Evolutionary conservation across 495 filamentous ascomycete species (phyloP).

Genomic region (Tuber microsphaerosporum): DNA sequence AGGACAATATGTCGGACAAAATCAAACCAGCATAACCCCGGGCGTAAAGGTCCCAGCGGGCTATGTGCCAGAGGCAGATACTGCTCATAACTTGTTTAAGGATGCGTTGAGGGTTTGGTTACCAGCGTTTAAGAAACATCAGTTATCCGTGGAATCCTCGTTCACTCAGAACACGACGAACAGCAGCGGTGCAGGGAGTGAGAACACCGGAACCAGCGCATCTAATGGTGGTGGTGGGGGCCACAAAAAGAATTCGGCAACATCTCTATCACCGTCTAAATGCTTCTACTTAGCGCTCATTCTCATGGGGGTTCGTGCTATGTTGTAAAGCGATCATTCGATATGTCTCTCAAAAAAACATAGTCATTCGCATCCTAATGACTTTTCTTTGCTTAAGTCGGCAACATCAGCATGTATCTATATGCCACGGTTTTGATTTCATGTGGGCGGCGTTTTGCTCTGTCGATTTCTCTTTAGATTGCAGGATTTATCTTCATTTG

Average conservation of each 20-base stretch:
- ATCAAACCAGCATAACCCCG: background rate
- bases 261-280: background rate
- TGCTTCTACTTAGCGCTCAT: background rate
- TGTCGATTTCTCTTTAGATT: background rate
- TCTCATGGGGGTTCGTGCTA: background rate
- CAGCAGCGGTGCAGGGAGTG: background rate
- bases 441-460: background rate
- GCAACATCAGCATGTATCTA: background rate
- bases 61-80: slow-evolving; percentile 7
- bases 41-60: background rate
- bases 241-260: background rate
- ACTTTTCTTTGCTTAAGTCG: background rate
- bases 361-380: background rate
- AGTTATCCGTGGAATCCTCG: background rate
- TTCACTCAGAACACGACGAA: background rate
- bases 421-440: background rate
- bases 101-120: slow-evolving; percentile 24
- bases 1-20: slow-evolving; percentile 2
- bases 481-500: background rate
- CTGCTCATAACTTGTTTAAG: slow-evolving; percentile 30
- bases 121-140: slow-evolving; percentile 25
- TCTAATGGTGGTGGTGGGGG: background rate
- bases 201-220: background rate
- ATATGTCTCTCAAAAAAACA: background rate
- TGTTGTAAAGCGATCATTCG: background rate